Percentiles rank a stretch among this genome's conserved stretches.
Conservation (phyloP, 768 basidiomycete species). For the Leccinum fibrillosum region DNA sequence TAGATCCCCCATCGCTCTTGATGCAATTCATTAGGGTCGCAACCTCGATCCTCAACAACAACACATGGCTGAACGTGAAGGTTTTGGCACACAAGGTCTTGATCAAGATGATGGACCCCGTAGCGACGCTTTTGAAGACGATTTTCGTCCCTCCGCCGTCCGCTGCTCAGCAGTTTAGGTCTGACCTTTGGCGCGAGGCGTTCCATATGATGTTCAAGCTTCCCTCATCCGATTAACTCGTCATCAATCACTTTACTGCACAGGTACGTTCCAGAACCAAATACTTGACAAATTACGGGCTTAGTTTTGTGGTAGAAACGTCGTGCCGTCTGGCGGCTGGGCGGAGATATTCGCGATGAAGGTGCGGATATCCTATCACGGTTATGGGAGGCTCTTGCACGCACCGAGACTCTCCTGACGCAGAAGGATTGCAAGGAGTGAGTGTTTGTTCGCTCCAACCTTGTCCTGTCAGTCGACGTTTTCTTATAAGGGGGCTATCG, state of each 20-base stretch:
- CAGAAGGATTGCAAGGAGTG: constrained; percentile 60
- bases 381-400: constrained; percentile 80
- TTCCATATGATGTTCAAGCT: constrained; percentile 82
- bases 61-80: constrained; percentile 93
- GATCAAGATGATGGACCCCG: constrained; percentile 83
- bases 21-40: constrained; percentile 79
- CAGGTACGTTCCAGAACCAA: constrained; percentile 53
- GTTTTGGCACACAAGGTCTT: constrained; percentile 84
- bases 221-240: constrained; percentile 84
- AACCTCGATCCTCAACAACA: constrained; percentile 76
- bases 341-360: constrained; percentile 91
- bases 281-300: neutral
- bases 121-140: constrained; percentile 70
- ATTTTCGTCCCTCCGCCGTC: constrained; percentile 75
- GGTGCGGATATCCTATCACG: constrained; percentile 76
- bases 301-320: constrained; percentile 61
- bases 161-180: constrained; percentile 66
- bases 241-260: constrained; percentile 92
- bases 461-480: neutral
- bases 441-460: constrained; percentile 24
- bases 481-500: constrained; percentile 67
- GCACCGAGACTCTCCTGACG: constrained; percentile 56
- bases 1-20: constrained; percentile 45
- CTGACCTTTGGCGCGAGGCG: constrained; percentile 75
- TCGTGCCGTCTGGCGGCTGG: constrained; percentile 91